Conservation (phyloP, 306 rosid species). For the Medicago ruthenica region DNA sequence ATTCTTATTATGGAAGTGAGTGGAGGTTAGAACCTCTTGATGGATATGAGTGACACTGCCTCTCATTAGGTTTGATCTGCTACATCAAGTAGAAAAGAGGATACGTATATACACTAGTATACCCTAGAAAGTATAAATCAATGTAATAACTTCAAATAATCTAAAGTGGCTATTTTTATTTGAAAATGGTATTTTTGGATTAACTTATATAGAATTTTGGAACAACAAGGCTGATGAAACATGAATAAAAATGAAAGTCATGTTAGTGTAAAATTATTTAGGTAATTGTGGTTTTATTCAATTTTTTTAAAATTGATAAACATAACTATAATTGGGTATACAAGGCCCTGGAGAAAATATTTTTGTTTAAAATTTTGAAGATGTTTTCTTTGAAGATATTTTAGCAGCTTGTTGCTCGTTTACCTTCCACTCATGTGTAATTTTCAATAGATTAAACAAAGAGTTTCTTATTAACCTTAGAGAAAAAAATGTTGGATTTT, state of each 20-base stretch:
- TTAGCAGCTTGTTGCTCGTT: too few relatives aligned
- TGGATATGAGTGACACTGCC: conserved; percentile 52
- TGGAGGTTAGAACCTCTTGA: conserved; percentile 83
- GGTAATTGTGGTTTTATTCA: too few relatives aligned
- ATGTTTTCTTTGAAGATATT: too few relatives aligned
- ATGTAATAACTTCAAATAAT: neutral
- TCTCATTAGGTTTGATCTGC: conserved; percentile 47
- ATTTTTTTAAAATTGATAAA: too few relatives aligned
- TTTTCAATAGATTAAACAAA: too few relatives aligned
- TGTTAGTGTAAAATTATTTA: too few relatives aligned
- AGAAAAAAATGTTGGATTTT: too few relatives aligned
- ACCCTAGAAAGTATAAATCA: neutral
- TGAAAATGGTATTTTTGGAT: conserved; percentile 11
- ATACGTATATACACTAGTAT: neutral
- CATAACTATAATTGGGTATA: too few relatives aligned
- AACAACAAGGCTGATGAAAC: neutral
- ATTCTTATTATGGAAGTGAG: conserved; percentile 95
- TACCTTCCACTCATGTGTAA: too few relatives aligned
- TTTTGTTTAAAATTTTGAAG: too few relatives aligned
- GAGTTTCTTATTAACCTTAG: too few relatives aligned
- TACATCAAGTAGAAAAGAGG: neutral
- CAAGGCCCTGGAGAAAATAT: too few relatives aligned
- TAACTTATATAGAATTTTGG: neutral
- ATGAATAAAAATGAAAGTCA: neutral
- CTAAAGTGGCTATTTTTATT: conserved; percentile 1